A percentile compares a stretch with the other conserved stretches of the same genome.
These are phyloP conservation scores for Diplodia corticola DNA, from an alignment of 2,329 filamentous ascomycete genomes.

Conservation along the genomic window DNA sequence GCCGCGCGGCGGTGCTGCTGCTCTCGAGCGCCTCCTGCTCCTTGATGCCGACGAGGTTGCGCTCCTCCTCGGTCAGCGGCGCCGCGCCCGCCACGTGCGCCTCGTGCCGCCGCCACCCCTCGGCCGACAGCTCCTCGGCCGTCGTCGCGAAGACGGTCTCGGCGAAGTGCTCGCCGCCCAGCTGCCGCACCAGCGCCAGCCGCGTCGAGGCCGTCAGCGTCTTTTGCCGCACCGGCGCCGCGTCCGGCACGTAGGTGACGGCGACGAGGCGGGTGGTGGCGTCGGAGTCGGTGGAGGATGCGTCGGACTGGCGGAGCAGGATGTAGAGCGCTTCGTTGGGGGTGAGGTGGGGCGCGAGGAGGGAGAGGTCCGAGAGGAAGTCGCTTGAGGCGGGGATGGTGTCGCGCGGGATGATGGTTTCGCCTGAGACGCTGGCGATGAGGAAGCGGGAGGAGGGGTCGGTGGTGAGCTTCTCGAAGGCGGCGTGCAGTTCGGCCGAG, in stretches of 20 bases:
- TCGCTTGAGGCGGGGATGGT: conserved; percentile 54
- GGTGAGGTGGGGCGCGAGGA: conserved; percentile 64
- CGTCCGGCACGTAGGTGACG: conserved; percentile 76
- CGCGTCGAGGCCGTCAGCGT: conserved; percentile 82
- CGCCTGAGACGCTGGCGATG: conserved; percentile 67
- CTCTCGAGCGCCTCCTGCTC: conserved; percentile 72
- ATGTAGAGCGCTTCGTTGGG: conserved; percentile 70
- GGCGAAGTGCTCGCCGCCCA: conserved; percentile 76
- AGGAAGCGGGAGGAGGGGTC: conserved; percentile 66
- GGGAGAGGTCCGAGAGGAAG: conserved; percentile 65
- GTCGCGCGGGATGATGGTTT: conserved; percentile 64
- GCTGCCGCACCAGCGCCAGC: conserved; percentile 71
- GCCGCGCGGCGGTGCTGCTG: conserved; percentile 61
- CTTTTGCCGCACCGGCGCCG: conserved; percentile 78
- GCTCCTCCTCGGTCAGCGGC: conserved; percentile 78
- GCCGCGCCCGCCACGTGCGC: conserved; percentile 62
- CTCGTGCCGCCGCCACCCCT: conserved; percentile 73
- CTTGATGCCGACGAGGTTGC: conserved; percentile 69
- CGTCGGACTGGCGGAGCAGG: conserved; percentile 68
- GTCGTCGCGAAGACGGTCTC: conserved; percentile 74
- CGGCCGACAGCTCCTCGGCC: conserved; percentile 65
- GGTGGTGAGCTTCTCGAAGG: conserved; percentile 70
- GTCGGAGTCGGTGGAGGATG: conserved; percentile 24
- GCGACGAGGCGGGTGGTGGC: conserved; percentile 52
- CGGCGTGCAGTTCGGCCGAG: conserved; percentile 72